phyloP scores from a whole-genome alignment of 129 eudicot species.

The Centrapalus pauciflorus region DNA sequence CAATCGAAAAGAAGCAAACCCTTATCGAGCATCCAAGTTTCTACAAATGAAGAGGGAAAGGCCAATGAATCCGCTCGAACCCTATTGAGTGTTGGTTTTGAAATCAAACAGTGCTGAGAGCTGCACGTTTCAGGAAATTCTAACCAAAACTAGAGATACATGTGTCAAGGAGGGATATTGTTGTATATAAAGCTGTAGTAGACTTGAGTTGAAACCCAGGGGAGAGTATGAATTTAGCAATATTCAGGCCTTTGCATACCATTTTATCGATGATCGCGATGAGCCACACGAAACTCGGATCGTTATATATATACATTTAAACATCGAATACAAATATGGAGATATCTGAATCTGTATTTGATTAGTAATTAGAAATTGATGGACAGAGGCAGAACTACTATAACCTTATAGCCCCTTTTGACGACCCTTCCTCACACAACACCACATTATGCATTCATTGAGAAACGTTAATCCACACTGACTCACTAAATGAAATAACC shows the following conservation, averaged over 20 bases:
- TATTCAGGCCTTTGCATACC: neutral
- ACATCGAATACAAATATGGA: too few relatives aligned
- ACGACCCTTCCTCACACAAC: too few relatives aligned
- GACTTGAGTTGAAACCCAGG: neutral
- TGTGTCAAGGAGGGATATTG: neutral
- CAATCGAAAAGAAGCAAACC: constrained; percentile 9
- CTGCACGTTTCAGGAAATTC: neutral
- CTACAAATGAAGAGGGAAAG: constrained; percentile 39
- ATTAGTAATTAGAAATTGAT: too few relatives aligned
- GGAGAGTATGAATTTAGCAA: neutral
- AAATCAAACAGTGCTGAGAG: constrained; percentile 52
- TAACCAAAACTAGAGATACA: neutral
- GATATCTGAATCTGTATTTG: too few relatives aligned
- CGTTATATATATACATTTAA: too few relatives aligned
- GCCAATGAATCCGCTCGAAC: constrained; percentile 39
- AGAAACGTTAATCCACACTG: too few relatives aligned
- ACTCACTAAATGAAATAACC: too few relatives aligned
- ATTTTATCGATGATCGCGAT: neutral
- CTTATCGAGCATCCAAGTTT: constrained; percentile 16
- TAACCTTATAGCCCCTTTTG: too few relatives aligned
- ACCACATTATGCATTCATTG: too few relatives aligned
- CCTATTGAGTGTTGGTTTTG: constrained; percentile 63
- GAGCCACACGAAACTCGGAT: too few relatives aligned
- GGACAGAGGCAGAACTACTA: too few relatives aligned
- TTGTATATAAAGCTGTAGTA: neutral